Evolutionary conservation across 768 basidiomycete genomes (phyloP), one percentile per base, ranked within the genome.

Genomic region (Tephrocybe sp.): DNA sequence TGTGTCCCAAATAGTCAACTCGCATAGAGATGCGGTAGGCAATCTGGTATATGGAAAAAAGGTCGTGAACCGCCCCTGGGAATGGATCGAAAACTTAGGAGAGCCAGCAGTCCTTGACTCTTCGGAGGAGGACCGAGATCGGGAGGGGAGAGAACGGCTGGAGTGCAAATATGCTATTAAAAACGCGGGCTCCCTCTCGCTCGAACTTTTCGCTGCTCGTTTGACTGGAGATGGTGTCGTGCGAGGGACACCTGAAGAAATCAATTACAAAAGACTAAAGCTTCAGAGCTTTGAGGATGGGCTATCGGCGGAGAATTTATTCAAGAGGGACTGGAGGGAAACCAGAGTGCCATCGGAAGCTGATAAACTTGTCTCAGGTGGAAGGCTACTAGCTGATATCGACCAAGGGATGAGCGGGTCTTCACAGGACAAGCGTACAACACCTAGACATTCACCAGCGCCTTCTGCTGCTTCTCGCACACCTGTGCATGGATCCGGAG

Each of bases 21-120:
- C 80, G 3, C 75, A 83, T 52, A 76, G 75, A 22, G 86, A 89
- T 55, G 45, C 68, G 1, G 68, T 68, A 11, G 86, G 85, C 0
- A 72, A 75, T 14, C 52, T 80, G 4, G 61, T 81, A 2, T 70
- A 73, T 52, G 75, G 78, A 16, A 61, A 68, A 4, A 74, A 79
- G 1, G 85, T 91, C 14, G 72, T 80, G 50, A 88, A 90, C 65
- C 79, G 83, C 30, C 87, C 90, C 3, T 92, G 89, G 89, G 89
- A 92, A 64, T 92, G 89, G 89, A 80, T 84, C 6, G 89, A 92
- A 65, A 81, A 85, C 61, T 60, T 91, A 3, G 88, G 88, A 8
- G 84, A 87, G 45, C 71, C 75, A 3, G 52, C 73, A 7, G 60
- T 69, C 10, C 56, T 71, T 3, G 77, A 79, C 22, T 62, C 73